Percentiles rank a stretch among this genome's conserved stretches.
phyloP scores from a whole-genome alignment of 2,329 filamentous ascomycete species.

The Annulohypoxylon truncatum region DNA sequence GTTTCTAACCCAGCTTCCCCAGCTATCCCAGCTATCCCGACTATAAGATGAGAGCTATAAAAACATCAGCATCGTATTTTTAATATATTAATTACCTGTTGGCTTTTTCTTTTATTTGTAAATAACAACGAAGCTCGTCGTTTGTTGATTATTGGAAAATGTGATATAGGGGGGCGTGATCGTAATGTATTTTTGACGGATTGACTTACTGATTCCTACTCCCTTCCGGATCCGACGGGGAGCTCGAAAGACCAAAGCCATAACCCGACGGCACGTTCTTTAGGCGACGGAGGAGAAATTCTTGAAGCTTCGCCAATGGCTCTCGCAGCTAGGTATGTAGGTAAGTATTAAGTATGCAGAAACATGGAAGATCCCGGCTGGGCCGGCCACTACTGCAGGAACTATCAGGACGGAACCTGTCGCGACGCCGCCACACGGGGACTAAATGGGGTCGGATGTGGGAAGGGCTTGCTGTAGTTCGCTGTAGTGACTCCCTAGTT shows the following conservation, averaged over 20 bases:
- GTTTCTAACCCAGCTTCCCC: not conserved
- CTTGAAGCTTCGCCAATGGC: slow-evolving; percentile 18
- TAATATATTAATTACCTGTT: slow-evolving; percentile 9
- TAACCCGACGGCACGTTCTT: slow-evolving; percentile 5
- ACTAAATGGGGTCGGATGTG: slow-evolving; percentile 21
- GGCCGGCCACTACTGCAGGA: slow-evolving; percentile 38
- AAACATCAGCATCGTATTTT: not conserved
- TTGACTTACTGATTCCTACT: slow-evolving; percentile 5
- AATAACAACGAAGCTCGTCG: too few relatives aligned
- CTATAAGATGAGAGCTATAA: slow-evolving; percentile 1
- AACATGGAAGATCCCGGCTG: slow-evolving; percentile 18
- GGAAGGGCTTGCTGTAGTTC: slow-evolving; percentile 11
- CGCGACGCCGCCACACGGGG: slow-evolving; percentile 16
- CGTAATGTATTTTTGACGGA: not conserved
- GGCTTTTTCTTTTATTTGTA: too few relatives aligned
- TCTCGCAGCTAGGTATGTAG: too few relatives aligned
- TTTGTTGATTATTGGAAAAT: not conserved
- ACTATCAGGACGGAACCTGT: slow-evolving; percentile 25
- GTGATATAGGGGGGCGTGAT: not conserved
- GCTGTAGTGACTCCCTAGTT: slow-evolving; percentile 8
- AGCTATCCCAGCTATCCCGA: not conserved
- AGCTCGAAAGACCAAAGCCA: not conserved
- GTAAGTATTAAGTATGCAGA: too few relatives aligned
- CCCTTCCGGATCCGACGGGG: slow-evolving; percentile 11
- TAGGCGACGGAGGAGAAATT: slow-evolving; percentile 10